These are phyloP conservation scores for Allium sativum DNA, from an alignment of 106 monocot species.

Conservation along the genomic window DNA sequence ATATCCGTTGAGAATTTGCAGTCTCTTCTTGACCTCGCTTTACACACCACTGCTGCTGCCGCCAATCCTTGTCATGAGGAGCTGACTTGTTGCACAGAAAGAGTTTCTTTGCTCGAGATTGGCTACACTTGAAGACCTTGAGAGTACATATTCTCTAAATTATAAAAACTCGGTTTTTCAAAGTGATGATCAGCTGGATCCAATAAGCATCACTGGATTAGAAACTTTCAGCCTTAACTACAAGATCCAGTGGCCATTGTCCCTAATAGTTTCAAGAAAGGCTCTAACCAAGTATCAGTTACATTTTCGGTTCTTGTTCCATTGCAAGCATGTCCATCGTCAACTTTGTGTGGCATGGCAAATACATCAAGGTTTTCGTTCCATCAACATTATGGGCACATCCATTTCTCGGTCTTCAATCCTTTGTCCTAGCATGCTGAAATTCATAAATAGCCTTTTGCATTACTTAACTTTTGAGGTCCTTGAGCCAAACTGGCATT, in stretches of 20 bases:
- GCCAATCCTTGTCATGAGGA: slow-evolving; percentile 91
- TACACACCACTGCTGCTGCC: slow-evolving; percentile 86
- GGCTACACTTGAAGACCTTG: slow-evolving; percentile 46
- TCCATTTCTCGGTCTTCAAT: slow-evolving; percentile 70
- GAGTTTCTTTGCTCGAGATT: slow-evolving; percentile 60
- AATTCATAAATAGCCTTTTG: slow-evolving; percentile 79
- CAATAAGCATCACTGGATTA: slow-evolving; percentile 62
- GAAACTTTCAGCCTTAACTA: slow-evolving; percentile 84
- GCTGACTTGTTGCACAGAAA: slow-evolving; percentile 85
- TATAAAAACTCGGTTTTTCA: slow-evolving; percentile 18
- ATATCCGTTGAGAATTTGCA: slow-evolving; percentile 91
- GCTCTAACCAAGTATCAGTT: slow-evolving; percentile 90
- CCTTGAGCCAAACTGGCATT: too few relatives aligned
- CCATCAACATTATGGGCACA: slow-evolving; percentile 59
- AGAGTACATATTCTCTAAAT: slow-evolving; percentile 14
- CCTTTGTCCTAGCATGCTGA: slow-evolving; percentile 94
- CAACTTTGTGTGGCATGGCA: slow-evolving; percentile 98
- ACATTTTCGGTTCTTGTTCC: slow-evolving; percentile 89
- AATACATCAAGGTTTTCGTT: slow-evolving; percentile 84
- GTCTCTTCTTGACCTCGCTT: slow-evolving; percentile 91
- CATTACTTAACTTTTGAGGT: slow-evolving; percentile 99
- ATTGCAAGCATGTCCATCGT: slow-evolving; percentile 85
- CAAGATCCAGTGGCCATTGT: slow-evolving; percentile 99
- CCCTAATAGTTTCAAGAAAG: slow-evolving; percentile 87
- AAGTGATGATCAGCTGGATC: slow-evolving; percentile 29